Conservation (phyloP, 2,329 filamentous ascomycete species). For the Talaromyces sp. region DNA sequence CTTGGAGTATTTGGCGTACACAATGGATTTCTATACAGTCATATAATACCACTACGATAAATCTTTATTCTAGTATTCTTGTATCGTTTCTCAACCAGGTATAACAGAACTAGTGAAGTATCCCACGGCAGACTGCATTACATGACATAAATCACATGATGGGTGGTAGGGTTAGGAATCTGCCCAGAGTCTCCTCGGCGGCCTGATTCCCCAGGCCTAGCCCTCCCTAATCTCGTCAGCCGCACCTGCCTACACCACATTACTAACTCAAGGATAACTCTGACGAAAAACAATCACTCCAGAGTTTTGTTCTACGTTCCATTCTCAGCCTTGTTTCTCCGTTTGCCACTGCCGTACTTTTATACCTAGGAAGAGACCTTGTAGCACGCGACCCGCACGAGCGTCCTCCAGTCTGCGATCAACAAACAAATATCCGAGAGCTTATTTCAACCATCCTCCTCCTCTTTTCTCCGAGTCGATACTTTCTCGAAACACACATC, state of each 20-base stretch:
- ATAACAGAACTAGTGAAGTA: neutral
- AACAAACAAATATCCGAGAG: constrained; percentile 12
- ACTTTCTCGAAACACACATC: neutral
- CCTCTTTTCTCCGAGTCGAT: neutral
- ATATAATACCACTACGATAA: neutral
- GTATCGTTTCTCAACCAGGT: neutral
- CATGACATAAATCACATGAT: neutral
- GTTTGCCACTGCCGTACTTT: neutral
- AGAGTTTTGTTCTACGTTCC: neutral
- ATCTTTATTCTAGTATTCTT: neutral
- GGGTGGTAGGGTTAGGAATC: neutral
- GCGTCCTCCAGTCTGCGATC: constrained; percentile 4
- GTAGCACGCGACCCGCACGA: constrained; percentile 3
- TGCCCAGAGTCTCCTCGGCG: neutral
- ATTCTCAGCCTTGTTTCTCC: neutral
- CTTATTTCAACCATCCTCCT: neutral
- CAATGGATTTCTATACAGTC: neutral
- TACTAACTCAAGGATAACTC: neutral
- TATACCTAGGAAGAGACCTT: neutral
- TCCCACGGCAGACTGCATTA: neutral
- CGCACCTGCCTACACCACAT: neutral
- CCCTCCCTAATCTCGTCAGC: neutral
- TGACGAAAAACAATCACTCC: neutral
- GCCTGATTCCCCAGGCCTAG: neutral
- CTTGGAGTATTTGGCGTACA: neutral